phyloP scores from a whole-genome alignment of 352 stramenopile species.

The Globisporangium recalcitrans region DNA sequence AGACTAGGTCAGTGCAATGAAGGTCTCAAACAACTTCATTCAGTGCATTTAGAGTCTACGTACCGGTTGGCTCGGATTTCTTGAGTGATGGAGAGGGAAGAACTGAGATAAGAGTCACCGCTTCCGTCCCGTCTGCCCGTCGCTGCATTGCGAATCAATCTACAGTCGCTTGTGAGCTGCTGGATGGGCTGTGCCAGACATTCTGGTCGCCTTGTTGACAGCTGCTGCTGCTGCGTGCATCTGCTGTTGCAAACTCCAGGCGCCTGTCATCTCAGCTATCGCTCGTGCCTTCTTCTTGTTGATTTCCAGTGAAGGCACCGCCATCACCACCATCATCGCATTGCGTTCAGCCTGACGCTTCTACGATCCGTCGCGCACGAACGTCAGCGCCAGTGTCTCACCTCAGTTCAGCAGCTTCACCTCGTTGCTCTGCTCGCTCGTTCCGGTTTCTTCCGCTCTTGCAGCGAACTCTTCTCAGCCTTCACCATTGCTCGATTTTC shows the following conservation, averaged over 20 bases:
- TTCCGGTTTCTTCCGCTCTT: neutral
- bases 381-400: conserved; percentile 5
- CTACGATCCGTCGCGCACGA: neutral
- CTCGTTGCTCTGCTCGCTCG: neutral
- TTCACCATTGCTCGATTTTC: neutral
- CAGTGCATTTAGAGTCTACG: too few species aligned
- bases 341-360: neutral
- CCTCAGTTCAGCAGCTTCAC: neutral
- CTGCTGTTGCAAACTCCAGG: neutral
- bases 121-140: neutral
- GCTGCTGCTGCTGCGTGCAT: neutral
- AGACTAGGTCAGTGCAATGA: neutral
- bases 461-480: neutral
- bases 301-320: neutral
- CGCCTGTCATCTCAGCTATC: neutral
- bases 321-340: neutral
- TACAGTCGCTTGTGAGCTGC: neutral
- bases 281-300: too few species aligned
- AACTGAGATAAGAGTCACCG: too few species aligned
- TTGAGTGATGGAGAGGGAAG: too few species aligned
- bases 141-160: neutral
- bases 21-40: too few species aligned
- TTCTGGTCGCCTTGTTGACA: neutral
- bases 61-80: too few species aligned
- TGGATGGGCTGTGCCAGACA: neutral